Percentiles rank a stretch among this genome's conserved stretches.
Conservation (phyloP, 1,284 basidiomycete species). For the Microbotryomycetes sp. region DNA sequence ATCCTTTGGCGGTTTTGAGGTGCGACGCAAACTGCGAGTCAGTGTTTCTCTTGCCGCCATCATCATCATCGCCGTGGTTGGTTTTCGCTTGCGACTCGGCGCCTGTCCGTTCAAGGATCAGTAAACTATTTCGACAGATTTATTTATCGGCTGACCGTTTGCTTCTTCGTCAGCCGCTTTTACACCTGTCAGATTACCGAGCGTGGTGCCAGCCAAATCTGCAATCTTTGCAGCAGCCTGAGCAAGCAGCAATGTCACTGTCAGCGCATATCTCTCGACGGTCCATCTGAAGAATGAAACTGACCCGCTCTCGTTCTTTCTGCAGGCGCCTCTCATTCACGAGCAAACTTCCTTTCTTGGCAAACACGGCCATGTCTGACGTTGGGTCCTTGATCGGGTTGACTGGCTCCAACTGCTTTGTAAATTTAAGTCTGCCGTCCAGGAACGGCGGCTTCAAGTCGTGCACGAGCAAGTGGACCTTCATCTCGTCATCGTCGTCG, state of each 20-base stretch:
- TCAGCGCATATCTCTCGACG: background rate
- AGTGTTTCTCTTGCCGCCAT: conserved; percentile 70
- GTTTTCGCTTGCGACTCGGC: conserved; percentile 44
- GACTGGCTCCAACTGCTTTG: conserved; percentile 92
- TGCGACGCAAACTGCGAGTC: conserved; percentile 95
- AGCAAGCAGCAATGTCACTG: background rate
- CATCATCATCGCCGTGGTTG: conserved; percentile 51
- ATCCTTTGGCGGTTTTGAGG: conserved; percentile 50
- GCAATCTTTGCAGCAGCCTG: conserved; percentile 87
- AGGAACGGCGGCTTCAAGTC: conserved; percentile 97
- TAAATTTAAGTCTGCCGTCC: conserved; percentile 91
- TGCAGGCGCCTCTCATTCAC: conserved; percentile 94
- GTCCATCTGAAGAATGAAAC: background rate
- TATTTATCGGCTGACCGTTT: background rate
- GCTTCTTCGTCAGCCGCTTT: conserved; percentile 70
- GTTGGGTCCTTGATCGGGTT: conserved; percentile 92
- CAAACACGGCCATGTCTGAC: conserved; percentile 90
- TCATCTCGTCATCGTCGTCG: conserved; percentile 87
- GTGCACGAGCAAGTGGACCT: conserved; percentile 94
- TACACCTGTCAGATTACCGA: conserved; percentile 97
- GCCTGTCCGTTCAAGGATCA: conserved; percentile 37
- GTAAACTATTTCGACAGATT: background rate
- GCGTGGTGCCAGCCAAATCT: conserved; percentile 77
- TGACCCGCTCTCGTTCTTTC: conserved; percentile 77
- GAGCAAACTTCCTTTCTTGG: conserved; percentile 86